Base-by-base conservation (phyloP, 441 rosid genomes). In the Adansonia gregorii region DNA sequence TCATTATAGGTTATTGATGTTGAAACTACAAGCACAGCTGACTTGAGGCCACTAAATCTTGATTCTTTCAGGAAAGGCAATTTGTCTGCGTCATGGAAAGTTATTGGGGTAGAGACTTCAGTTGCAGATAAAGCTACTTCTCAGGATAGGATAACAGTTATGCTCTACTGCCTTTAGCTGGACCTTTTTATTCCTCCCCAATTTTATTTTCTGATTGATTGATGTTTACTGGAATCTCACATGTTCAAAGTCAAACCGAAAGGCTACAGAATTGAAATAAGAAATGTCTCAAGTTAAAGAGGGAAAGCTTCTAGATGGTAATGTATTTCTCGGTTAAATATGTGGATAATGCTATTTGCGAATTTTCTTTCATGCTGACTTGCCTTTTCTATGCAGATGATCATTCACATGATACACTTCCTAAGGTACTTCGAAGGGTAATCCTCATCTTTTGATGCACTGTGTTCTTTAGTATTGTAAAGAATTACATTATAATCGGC, bases 31-130 rank as follows among this genome's bases (percentile, higher is more conserved):
- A 87, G 92, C 87, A 96, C 93, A 22, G 90, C 88, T 74, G 96
- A 96, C 85, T 74, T 90, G 90, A 94, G 94, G 61, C 98, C 97
- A 82, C 79, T 86, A 80, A 94, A 93, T 85, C 90, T 94, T 80
- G 96, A 91, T 88, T 85, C 88, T 73, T 91, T 93, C 78, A 89
- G 92, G 83, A 90, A 89, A 83, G 88, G 77, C 72, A 88, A 91
- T 78, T 58, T 90, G 81, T 84, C 98, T 68, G 92, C 93, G 69
- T 96, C 99, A 10, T 96, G 98, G 98, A 90, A 80, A 60, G 79
- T 78, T 80, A 61, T 22, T 54, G 91, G 86, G 63, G 78, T 69
- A 63, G 87, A 82, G 70, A 74, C 86, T 67, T 76, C 84, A 9
- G 81, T 78, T 75, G 82, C 76, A 65, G 72, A 78, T 73, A 45